Evolutionary conservation across 1,139 yeast genomes (phyloP).

Genomic region (Geotrichum phurueaensis): DNA sequence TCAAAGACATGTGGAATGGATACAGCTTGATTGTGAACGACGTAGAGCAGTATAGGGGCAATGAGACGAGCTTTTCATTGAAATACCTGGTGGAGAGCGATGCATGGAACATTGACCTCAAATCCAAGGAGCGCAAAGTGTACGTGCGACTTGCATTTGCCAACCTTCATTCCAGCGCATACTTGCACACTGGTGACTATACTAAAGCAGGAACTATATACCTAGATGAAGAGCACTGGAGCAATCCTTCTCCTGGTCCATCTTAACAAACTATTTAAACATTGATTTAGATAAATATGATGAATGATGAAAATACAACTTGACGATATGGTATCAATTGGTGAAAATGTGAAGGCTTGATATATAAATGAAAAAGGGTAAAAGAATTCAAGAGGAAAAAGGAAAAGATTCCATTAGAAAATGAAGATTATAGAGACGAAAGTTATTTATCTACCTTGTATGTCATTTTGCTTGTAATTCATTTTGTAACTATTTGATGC

Average conservation of each 20-base stretch:
- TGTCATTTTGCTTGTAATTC: too few relatives aligned
- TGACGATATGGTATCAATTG: neutral
- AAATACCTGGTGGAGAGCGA: constrained; percentile 24
- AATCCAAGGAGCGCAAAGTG: constrained; percentile 14
- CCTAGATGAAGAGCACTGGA: constrained; percentile 22
- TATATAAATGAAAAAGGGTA: neutral
- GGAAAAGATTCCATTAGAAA: neutral
- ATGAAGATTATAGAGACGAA: too few relatives aligned
- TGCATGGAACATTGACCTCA: constrained; percentile 9
- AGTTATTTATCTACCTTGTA: too few relatives aligned
- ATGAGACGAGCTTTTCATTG: constrained; percentile 26
- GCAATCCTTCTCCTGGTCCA: constrained; percentile 22
- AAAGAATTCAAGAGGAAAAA: neutral
- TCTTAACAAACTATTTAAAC: constrained; percentile 8
- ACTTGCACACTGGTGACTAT: constrained; percentile 26
- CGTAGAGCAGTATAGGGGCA: constrained; percentile 65
- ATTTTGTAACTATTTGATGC: too few relatives aligned
- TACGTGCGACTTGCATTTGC: constrained; percentile 30
- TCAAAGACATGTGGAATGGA: constrained; percentile 35
- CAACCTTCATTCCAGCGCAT: constrained; percentile 14
- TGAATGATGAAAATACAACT: neutral
- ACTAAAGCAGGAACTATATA: constrained; percentile 27
- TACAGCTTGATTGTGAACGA: constrained; percentile 70
- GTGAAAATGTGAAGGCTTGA: neutral
- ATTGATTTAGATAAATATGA: neutral